Percentiles rank a stretch among this genome's conserved stretches.
phyloP scores from a whole-genome alignment of 2,329 filamentous ascomycete genomes.

The Colletotrichum tamarilloi region DNA sequence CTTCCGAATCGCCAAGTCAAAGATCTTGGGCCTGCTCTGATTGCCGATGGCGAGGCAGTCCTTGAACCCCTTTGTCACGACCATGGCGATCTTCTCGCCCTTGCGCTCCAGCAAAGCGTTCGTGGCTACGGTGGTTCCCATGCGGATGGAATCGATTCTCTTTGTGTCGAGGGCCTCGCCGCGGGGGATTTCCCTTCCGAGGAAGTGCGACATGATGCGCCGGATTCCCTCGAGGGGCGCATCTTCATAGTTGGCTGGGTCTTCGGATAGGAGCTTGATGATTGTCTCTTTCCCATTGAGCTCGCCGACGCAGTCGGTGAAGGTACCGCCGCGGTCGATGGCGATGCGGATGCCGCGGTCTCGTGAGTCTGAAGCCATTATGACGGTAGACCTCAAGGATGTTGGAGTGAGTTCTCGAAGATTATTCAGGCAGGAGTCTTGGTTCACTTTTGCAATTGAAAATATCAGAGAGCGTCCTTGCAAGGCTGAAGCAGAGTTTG shows the following conservation, averaged over 20 bases:
- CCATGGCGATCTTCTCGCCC: conserved; percentile 87
- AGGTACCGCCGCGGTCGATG: conserved; percentile 86
- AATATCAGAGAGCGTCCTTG: background rate
- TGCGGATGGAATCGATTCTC: conserved; percentile 89
- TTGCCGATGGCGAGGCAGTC: conserved; percentile 92
- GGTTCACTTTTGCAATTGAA: background rate
- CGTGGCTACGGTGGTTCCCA: conserved; percentile 95
- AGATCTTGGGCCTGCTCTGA: conserved; percentile 89
- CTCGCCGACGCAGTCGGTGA: conserved; percentile 92
- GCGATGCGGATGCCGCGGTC: conserved; percentile 77
- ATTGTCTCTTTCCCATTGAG: conserved; percentile 81
- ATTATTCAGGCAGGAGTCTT: background rate
- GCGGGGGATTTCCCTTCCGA: conserved; percentile 79
- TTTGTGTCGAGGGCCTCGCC: conserved; percentile 84
- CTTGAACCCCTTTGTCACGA: conserved; percentile 88
- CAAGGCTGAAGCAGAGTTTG: background rate
- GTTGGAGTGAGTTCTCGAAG: too few relatives aligned
- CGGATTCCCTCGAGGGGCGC: conserved; percentile 92
- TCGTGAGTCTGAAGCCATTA: conserved; percentile 49
- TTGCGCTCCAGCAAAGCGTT: conserved; percentile 92
- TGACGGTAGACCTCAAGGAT: background rate
- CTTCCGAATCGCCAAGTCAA: conserved; percentile 87
- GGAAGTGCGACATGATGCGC: conserved; percentile 83
- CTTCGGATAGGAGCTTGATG: conserved; percentile 90
- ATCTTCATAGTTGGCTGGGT: conserved; percentile 90